These are phyloP conservation scores for Tolypocladium amazonense DNA, from an alignment of 2,329 filamentous ascomycete genomes.

Conservation along the genomic window DNA sequence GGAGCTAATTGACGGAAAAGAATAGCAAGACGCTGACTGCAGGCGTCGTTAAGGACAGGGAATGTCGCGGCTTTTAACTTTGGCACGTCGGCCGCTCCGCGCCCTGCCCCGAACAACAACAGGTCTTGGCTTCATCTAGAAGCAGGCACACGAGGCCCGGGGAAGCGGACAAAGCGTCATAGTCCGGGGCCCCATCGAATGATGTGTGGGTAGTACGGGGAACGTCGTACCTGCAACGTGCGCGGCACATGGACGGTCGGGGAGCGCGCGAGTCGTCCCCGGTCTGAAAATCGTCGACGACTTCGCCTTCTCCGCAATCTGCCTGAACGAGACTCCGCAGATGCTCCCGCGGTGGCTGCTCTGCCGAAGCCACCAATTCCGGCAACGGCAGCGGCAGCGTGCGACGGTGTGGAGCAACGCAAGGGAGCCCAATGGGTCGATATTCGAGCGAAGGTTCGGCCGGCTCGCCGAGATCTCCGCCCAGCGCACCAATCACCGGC, in stretches of 20 bases:
- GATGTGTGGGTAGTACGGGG: background rate
- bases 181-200: background rate
- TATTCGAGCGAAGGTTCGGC: background rate
- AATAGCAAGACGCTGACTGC: background rate
- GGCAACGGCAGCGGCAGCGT: background rate
- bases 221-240: background rate
- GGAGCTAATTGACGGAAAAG: background rate
- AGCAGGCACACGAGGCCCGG: background rate
- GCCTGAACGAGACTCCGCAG: background rate
- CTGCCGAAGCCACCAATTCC: background rate
- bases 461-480: background rate
- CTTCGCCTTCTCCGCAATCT: background rate
- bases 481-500: background rate
- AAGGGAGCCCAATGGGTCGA: too few relatives aligned
- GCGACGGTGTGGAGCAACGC: background rate
- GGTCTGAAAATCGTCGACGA: background rate
- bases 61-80: conserved; percentile 1
- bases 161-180: background rate
- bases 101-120: background rate
- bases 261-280: background rate
- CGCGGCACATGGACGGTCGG: background rate
- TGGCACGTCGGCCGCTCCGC: background rate
- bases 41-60: background rate
- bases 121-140: background rate
- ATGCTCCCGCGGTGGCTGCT: background rate